Conservation (phyloP, 1,284 basidiomycete genomes). For the Ustilago bromivora region DNA sequence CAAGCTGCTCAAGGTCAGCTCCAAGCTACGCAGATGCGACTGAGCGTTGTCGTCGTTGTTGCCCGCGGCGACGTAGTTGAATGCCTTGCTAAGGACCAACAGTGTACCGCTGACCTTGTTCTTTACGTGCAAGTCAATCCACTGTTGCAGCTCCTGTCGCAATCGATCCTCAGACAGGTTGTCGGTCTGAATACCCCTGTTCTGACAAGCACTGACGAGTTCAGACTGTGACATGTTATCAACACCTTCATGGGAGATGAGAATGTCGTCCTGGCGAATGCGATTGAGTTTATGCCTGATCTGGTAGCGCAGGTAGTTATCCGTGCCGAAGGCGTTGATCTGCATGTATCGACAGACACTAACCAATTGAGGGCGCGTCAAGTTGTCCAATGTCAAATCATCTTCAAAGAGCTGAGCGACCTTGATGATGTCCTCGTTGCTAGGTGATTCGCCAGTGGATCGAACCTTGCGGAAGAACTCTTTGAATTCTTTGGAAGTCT, state of each 20-base stretch:
- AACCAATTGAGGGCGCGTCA: slow-evolving; percentile 95
- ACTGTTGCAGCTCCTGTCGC: slow-evolving; percentile 88
- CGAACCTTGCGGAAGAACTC: slow-evolving; percentile 99
- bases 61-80: slow-evolving; percentile 77
- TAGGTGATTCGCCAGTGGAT: slow-evolving; percentile 92
- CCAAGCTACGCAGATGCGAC: slow-evolving; percentile 80
- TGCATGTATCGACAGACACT: slow-evolving; percentile 95
- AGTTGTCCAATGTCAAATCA: slow-evolving; percentile 96
- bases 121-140: slow-evolving; percentile 92
- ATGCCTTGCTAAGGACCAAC: slow-evolving; percentile 90
- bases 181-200: slow-evolving; percentile 88
- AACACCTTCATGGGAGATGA: slow-evolving; percentile 89
- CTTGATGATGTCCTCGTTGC: slow-evolving; percentile 86
- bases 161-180: slow-evolving; percentile 76
- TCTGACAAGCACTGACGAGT: slow-evolving; percentile 91
- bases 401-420: slow-evolving; percentile 98
- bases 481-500: slow-evolving; percentile 95
- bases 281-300: slow-evolving; percentile 87
- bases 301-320: slow-evolving; percentile 95
- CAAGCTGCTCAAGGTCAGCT: slow-evolving; percentile 89
- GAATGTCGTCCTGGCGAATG: slow-evolving; percentile 88
- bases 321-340: slow-evolving; percentile 97
- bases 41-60: slow-evolving; percentile 43
- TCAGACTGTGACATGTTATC: slow-evolving; percentile 90
- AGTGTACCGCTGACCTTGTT: slow-evolving; percentile 89